Conservation (phyloP, 345 rosid species). For the Eucalyptus cloeziana region DNA sequence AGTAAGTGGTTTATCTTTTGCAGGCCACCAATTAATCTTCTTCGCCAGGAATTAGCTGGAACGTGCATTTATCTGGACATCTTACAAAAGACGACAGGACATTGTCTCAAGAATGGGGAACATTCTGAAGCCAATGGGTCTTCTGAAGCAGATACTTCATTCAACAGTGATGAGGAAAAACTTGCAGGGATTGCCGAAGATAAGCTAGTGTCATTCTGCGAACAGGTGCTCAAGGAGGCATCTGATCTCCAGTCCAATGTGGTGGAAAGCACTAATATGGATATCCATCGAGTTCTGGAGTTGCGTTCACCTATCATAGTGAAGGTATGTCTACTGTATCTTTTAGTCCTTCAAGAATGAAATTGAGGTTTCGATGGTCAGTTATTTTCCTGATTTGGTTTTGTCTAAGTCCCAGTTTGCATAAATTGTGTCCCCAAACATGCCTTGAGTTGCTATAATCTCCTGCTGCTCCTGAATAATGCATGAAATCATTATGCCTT, state of each 20-base stretch:
- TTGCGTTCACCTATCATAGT: constrained; percentile 89
- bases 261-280: constrained; percentile 76
- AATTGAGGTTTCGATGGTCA: not conserved
- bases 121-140: constrained; percentile 1
- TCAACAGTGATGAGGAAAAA: constrained; percentile 21
- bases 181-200: constrained; percentile 73
- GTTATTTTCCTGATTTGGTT: not conserved
- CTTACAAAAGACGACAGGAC: constrained; percentile 68
- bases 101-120: constrained; percentile 8
- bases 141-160: constrained; percentile 10
- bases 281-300: constrained; percentile 77
- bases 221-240: constrained; percentile 80
- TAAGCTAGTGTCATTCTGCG: constrained; percentile 79
- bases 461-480: not conserved
- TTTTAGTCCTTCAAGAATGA: not conserved
- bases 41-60: constrained; percentile 90
- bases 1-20: not conserved
- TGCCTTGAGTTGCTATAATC: not conserved
- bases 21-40: constrained; percentile 94
- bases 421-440: not conserved
- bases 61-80: constrained; percentile 78
- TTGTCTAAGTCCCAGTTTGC: not conserved
- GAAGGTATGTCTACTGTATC: constrained; percentile 34
- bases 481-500: not conserved
- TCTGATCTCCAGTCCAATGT: constrained; percentile 65